Conservation (phyloP, 1,139 yeast genomes). For the Lodderomyces metapsilosis region DNA sequence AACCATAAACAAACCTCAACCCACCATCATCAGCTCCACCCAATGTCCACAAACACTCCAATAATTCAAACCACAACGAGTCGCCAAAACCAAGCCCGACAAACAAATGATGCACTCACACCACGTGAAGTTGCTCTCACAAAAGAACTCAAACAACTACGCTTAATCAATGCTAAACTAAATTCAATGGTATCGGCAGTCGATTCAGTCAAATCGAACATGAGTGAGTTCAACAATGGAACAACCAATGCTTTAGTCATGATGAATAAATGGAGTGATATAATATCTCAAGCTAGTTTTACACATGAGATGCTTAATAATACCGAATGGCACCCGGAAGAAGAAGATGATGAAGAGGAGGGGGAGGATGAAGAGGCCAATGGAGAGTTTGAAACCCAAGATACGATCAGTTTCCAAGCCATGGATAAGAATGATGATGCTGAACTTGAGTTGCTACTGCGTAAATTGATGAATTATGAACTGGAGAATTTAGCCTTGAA, state of each 20-base stretch:
- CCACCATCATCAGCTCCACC: background rate
- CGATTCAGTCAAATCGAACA: constrained; percentile 26
- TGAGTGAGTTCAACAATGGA: constrained; percentile 31
- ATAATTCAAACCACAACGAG: background rate
- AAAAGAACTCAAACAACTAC: constrained; percentile 36
- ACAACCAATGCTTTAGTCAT: constrained; percentile 36
- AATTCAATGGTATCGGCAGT: constrained; percentile 29
- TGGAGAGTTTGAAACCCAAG: constrained; percentile 16
- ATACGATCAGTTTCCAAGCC: background rate
- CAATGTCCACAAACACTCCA: background rate
- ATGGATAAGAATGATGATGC: constrained; percentile 14
- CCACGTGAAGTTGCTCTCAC: constrained; percentile 28
- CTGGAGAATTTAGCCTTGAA: constrained; percentile 29
- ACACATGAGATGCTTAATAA: constrained; percentile 37
- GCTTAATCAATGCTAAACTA: constrained; percentile 30
- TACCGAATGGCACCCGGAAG: constrained; percentile 35
- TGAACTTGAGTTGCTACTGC: constrained; percentile 26
- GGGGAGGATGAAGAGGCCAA: constrained; percentile 26
- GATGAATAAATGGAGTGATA: constrained; percentile 46
- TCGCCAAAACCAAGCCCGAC: background rate
- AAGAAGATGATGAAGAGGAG: constrained; percentile 11
- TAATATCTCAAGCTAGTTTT: constrained; percentile 46
- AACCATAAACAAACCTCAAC: too few relatives aligned
- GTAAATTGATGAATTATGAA: constrained; percentile 25
- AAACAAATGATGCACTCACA: constrained; percentile 3